These are phyloP conservation scores for Hanseniaspora clermontiae DNA, from an alignment of 805 yeast species.

Conservation along the genomic window DNA sequence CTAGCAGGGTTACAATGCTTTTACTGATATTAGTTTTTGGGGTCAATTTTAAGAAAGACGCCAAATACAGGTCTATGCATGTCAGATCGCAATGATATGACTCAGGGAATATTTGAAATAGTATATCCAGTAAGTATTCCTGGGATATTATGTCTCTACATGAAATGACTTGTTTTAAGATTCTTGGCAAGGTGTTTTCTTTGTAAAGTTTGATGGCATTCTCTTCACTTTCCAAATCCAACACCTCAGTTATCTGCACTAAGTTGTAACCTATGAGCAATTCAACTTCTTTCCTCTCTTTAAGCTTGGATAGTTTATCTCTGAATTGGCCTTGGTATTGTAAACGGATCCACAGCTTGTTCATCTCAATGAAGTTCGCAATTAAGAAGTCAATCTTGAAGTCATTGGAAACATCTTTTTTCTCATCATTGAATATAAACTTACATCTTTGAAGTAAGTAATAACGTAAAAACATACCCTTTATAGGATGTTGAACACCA, in stretches of 20 bases:
- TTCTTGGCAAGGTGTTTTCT: conserved; percentile 53
- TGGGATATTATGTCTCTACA: conserved; percentile 89
- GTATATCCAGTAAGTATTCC: conserved; percentile 77
- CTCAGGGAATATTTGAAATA: conserved; percentile 90
- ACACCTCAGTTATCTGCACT: conserved; percentile 65
- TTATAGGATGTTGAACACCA: conserved; percentile 89
- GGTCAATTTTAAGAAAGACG: conserved; percentile 51
- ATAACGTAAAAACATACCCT: conserved; percentile 83
- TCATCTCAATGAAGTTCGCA: conserved; percentile 90
- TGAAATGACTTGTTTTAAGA: conserved; percentile 82
- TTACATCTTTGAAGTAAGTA: conserved; percentile 77
- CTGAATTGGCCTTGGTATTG: conserved; percentile 91
- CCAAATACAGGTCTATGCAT: conserved; percentile 56
- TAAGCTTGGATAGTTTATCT: conserved; percentile 58
- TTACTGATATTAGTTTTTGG: conserved; percentile 59
- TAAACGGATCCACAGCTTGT: conserved; percentile 90
- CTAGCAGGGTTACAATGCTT: conserved; percentile 57
- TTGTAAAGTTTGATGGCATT: conserved; percentile 30
- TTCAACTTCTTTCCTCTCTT: conserved; percentile 78
- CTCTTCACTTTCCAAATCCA: conserved; percentile 51
- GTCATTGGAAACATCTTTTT: conserved; percentile 19
- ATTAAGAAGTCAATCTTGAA: conserved; percentile 55
- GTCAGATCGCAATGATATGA: conserved; percentile 45
- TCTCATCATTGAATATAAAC: conserved; percentile 25
- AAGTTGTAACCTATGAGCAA: conserved; percentile 86